These are phyloP conservation scores for Panaeolus cyanescens DNA, from an alignment of 768 basidiomycete species.

Conservation along the genomic window DNA sequence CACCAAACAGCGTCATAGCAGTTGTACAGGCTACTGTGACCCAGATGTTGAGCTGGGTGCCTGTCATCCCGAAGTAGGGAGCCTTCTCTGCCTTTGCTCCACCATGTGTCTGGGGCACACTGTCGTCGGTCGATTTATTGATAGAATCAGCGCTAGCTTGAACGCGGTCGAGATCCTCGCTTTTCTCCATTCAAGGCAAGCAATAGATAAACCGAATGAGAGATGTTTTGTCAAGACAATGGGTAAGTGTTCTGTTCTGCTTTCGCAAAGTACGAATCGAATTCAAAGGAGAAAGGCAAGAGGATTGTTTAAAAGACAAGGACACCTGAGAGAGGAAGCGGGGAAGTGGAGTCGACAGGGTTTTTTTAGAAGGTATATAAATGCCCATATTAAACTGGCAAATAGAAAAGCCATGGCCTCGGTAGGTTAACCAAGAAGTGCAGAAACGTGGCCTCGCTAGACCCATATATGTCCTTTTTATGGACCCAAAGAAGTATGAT, in stretches of 20 bases:
- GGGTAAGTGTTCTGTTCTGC: not conserved
- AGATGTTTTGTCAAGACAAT: not conserved
- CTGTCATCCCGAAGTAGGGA: conserved; percentile 47
- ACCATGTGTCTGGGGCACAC: not conserved
- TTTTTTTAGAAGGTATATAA: not conserved
- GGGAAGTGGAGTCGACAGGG: not conserved
- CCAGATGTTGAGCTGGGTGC: conserved; percentile 45
- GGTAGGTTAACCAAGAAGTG: not conserved
- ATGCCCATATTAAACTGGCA: not conserved
- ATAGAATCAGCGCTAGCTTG: not conserved
- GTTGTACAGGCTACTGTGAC: conserved; percentile 52
- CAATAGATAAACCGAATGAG: not conserved
- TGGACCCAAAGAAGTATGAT: not conserved
- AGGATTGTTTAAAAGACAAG: too few species aligned
- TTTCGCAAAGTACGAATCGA: not conserved
- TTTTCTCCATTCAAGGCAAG: conserved; percentile 1
- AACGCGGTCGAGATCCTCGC: not conserved
- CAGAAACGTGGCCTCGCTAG: not conserved
- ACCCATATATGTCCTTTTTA: not conserved
- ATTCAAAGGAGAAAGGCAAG: not conserved
- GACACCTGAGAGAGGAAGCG: not conserved
- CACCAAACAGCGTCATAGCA: conserved; percentile 54
- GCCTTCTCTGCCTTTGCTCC: not conserved
- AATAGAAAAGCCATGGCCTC: not conserved
- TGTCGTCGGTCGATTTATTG: not conserved